Evolutionary conservation across 495 filamentous ascomycete genomes (phyloP), one percentile per base, ranked within the genome.

Genomic region (Physcia stellaris): DNA sequence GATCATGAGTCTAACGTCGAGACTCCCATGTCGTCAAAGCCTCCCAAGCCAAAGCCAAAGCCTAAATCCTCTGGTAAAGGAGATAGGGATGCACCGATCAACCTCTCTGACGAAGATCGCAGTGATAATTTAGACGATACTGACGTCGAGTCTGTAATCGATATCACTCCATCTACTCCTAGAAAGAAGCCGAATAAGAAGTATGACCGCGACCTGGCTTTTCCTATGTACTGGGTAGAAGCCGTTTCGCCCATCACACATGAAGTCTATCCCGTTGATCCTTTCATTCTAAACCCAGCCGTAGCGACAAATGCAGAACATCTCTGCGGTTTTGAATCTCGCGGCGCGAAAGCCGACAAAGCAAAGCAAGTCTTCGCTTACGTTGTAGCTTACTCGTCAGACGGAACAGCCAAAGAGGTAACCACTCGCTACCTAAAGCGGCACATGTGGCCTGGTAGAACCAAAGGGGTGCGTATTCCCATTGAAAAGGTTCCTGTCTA

Each of bases 171-270:
- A 12, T 32, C 45, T n/a, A 51, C 43, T 11, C 32, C 47, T 31
- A 40, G 37, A n/a, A 61, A 48, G 15, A 51, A 50, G 36, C 48
- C 50, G 4, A 51, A 47, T 27, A 48, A 45, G 33, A 64, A 56
- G 17, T 71, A 73, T 47, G 84, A 93, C 46, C 61, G 59, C 6
- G 84, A 87, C 40, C 64, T 94, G 12, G 73, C 72, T 18, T 83
- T 79, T 49, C 90, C 92, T 2, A 80, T 78, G 41, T 99, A 94
- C 59, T 99, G 92, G 90, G 77, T 79, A 2, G 90, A 99, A 50
- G 78, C 84, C 15, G 65, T 86, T 12, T 95, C 85, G 0, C 78
- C 86, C 0, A 65, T 80, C 11, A 83, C 83, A 2, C 69, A 83
- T 46, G 79, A 75, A 35, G 83, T 81, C 32, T 75, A 86, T 24